A percentile compares a stretch with the other conserved stretches of the same genome.
phyloP scores from a whole-genome alignment of 2,329 filamentous ascomycete genomes.

The Sclerotinia trifoliorum region DNA sequence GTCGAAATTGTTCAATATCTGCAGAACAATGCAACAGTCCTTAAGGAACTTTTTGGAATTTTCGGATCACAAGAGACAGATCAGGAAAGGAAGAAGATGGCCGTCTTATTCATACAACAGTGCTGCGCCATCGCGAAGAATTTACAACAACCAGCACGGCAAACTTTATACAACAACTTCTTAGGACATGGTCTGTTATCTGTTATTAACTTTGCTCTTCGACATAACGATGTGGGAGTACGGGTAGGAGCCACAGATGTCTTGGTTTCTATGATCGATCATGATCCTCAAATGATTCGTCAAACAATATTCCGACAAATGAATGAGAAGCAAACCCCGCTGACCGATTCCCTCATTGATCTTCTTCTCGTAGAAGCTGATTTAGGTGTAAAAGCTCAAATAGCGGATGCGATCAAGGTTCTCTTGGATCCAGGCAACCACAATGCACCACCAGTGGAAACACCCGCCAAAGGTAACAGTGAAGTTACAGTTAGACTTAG shows the following conservation, averaged over 20 bases:
- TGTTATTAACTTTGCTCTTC: conserved; percentile 88
- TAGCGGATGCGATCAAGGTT: conserved; percentile 93
- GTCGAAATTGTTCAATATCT: conserved; percentile 96
- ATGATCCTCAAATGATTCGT: conserved; percentile 92
- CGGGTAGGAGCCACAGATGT: conserved; percentile 93
- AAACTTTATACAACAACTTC: conserved; percentile 85
- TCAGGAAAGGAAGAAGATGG: conserved; percentile 80
- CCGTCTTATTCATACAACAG: conserved; percentile 93
- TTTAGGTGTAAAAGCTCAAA: conserved; percentile 89
- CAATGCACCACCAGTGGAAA: conserved; percentile 53
- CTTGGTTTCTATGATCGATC: conserved; percentile 89
- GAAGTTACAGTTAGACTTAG: conserved; percentile 67
- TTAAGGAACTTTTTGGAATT: conserved; percentile 84
- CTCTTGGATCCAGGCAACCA: conserved; percentile 73
- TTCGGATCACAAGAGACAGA: conserved; percentile 67
- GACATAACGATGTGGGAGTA: conserved; percentile 78
- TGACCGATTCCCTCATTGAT: conserved; percentile 92
- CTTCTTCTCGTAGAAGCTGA: conserved; percentile 88
- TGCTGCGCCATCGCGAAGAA: conserved; percentile 94
- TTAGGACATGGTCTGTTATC: conserved; percentile 81
- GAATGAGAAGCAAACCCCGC: conserved; percentile 76
- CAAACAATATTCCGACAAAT: conserved; percentile 91
- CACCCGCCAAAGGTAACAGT: conserved; percentile 60
- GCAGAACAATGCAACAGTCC: conserved; percentile 74
- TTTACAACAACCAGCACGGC: conserved; percentile 77